Evolutionary conservation across 306 rosid species (phyloP).

Genomic region (Medicago truncatula): DNA sequence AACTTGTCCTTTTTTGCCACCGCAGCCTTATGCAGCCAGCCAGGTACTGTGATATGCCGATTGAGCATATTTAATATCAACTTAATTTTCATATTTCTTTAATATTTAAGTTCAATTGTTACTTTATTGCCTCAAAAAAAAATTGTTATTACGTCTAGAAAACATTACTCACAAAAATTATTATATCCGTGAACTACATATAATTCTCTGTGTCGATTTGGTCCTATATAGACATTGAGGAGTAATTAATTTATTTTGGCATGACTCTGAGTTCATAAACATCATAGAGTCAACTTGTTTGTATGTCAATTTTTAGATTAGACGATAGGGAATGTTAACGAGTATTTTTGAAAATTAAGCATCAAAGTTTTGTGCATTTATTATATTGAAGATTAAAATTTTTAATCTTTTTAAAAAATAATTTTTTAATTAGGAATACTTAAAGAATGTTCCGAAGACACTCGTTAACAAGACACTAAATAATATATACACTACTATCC

Average conservation of each 20-base stretch:
- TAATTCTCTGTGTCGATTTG: slow-evolving; percentile 23
- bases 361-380: too few species aligned
- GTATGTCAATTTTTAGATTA: background rate
- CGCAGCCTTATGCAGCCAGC: background rate
- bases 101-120: background rate
- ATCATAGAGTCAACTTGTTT: slow-evolving; percentile 37
- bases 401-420: too few species aligned
- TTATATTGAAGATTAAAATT: too few species aligned
- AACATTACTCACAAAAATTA: background rate
- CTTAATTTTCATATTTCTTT: background rate
- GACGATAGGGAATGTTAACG: too few species aligned
- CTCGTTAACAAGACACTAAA: too few species aligned
- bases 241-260: slow-evolving; percentile 12
- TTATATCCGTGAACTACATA: slow-evolving; percentile 26
- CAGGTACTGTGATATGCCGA: background rate
- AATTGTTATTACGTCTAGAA: background rate
- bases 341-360: too few species aligned
- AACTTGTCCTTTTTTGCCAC: slow-evolving; percentile 20
- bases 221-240: background rate
- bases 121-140: background rate
- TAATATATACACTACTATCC: too few species aligned
- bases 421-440: too few species aligned
- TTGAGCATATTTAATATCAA: background rate
- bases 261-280: background rate
- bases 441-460: too few species aligned